Evolutionary conservation across 2,329 filamentous ascomycete genomes (phyloP).

Genomic region (Cryphonectria parasitica): DNA sequence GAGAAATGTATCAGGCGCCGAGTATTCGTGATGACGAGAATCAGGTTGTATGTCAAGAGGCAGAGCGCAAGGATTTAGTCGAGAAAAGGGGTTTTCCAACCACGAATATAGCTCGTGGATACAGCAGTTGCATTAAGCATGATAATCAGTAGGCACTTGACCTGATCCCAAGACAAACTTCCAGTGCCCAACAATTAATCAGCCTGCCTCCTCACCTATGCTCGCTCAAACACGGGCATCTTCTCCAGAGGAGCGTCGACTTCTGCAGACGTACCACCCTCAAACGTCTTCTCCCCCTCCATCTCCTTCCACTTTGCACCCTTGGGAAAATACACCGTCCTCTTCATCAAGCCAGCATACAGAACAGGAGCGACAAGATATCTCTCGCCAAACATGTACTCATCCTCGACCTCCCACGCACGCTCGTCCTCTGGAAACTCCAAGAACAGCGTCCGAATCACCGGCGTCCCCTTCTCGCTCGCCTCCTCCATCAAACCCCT

Average conservation of each 20-base stretch:
- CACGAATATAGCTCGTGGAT: no score
- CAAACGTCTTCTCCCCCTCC: constrained; percentile 22
- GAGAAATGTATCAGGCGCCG: background rate
- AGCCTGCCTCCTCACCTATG: background rate
- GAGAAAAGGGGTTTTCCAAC: no score
- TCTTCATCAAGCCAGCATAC: constrained; percentile 47
- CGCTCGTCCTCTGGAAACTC: constrained; percentile 61
- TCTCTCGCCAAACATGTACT: constrained; percentile 67
- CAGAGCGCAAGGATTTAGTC: background rate
- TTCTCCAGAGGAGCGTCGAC: constrained; percentile 27
- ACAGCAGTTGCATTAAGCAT: no score
- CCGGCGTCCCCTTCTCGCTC: constrained; percentile 60
- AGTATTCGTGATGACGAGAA: background rate
- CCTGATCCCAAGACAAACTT: no score
- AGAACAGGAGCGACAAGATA: constrained; percentile 64
- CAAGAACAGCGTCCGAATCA: constrained; percentile 67
- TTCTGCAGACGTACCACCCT: constrained; percentile 23
- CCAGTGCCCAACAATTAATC: no score
- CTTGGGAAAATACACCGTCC: constrained; percentile 56
- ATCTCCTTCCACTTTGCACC: constrained; percentile 33
- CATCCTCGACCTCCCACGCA: constrained; percentile 60
- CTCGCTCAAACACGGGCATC: constrained; percentile 27
- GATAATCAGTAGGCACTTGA: no score
- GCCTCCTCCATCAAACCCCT: constrained; percentile 62
- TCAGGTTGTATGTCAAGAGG: background rate